Evolutionary conservation across 495 filamentous ascomycete genomes (phyloP), one percentile per base, ranked within the genome.

Genomic region (Apiosordaria backusii): DNA sequence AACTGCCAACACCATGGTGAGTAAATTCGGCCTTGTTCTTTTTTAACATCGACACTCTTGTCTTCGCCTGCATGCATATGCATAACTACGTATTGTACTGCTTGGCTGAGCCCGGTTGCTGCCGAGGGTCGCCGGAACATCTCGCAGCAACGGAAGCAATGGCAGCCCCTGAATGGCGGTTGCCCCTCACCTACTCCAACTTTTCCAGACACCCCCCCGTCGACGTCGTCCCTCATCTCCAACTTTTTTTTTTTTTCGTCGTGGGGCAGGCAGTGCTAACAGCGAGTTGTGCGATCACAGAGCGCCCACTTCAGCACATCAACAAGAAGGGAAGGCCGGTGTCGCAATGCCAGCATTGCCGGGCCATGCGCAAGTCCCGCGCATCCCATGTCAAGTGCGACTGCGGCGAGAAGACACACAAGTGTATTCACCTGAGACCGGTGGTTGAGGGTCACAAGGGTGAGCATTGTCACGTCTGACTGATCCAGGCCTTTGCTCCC

Each of bases 281-380:
- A 61, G 60, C 29, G 27, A 61, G 27, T 54, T 22, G 69, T 71
- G 73, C 63, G 18, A 66, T 29, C 65, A 67, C 75, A 97, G 95
- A 97, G 79, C 91, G 95, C 71, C 91, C 90, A 69, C 87, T 99
- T 67, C 88, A 89, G 76, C 95, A 95, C 77, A 97, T 98, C 84
- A 95, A 95, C 82, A 97, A 97, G 80, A 98, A 99, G 73, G 95
- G 95, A 78, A 90, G 95, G 71, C 95, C 95, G 70, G 94, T 98
- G 73, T 96, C 94, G 78, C 95, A 99, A 90, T 99, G 95, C 79
- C 85, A 91, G 72, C 95, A 98, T 82, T 99, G 95, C 80, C 93
- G 95, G 79, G 86, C 89, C 70, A 90, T 96, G 82, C 93, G 95
- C 86, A 98, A 98, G 85, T 95, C 93, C 77, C 92, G 96, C 68